phyloP scores from a whole-genome alignment of 2,329 filamentous ascomycete genomes.

The Tolypocladium sp. region DNA sequence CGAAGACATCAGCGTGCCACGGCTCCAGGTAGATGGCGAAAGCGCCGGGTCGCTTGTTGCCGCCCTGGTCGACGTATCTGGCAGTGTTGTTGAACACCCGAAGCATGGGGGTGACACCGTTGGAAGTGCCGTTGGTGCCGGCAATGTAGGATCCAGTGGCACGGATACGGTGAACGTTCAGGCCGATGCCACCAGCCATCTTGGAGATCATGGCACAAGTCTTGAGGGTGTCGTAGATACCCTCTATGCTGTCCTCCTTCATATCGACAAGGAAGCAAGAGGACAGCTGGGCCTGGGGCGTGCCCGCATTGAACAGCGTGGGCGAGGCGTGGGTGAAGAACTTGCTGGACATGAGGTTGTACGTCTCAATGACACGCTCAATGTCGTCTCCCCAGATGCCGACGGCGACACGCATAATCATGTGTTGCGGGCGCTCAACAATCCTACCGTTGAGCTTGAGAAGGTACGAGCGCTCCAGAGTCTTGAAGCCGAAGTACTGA shows the following conservation, averaged over 20 bases:
- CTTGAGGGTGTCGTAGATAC: slow-evolving; percentile 98
- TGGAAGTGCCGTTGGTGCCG: slow-evolving; percentile 96
- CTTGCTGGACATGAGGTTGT: slow-evolving; percentile 98
- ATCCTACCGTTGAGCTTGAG: slow-evolving; percentile 93
- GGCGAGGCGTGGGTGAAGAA: slow-evolving; percentile 98
- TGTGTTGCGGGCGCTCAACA: slow-evolving; percentile 94
- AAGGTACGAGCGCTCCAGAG: slow-evolving; percentile 92
- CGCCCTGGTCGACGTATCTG: slow-evolving; percentile 96
- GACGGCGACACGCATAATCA: slow-evolving; percentile 99
- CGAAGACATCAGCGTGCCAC: slow-evolving; percentile 96
- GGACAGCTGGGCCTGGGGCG: slow-evolving; percentile 85
- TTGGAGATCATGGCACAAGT: slow-evolving; percentile 99
- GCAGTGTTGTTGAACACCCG: slow-evolving; percentile 99
- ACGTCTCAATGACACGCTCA: slow-evolving; percentile 92
- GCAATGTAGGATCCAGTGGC: slow-evolving; percentile 97
- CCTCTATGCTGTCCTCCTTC: slow-evolving; percentile 99
- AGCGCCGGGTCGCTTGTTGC: slow-evolving; percentile 96
- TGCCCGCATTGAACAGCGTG: slow-evolving; percentile 96
- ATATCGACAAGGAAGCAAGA: slow-evolving; percentile 99
- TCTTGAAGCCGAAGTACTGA: slow-evolving; percentile 99
- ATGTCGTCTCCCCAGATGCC: slow-evolving; percentile 94
- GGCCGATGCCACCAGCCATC: slow-evolving; percentile 94
- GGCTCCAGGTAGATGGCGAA: slow-evolving; percentile 99
- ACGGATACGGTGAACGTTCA: slow-evolving; percentile 94
- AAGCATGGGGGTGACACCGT: slow-evolving; percentile 95